Evolutionary conservation across 2,329 filamentous ascomycete species (phyloP).

Genomic region (Hortaea werneckii): DNA sequence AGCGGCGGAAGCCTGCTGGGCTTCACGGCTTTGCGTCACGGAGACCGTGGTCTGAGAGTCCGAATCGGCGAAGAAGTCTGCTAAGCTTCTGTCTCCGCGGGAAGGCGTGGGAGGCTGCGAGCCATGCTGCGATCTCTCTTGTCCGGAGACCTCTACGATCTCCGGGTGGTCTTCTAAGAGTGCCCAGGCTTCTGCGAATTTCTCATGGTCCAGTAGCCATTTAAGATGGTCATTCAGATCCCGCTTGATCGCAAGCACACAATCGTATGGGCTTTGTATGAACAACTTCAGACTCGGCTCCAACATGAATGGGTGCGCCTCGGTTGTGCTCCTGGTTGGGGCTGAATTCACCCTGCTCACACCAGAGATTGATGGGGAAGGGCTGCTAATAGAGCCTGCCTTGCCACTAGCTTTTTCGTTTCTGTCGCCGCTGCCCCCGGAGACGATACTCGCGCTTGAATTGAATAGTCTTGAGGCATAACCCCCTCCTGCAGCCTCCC

Average conservation of each 20-base stretch:
- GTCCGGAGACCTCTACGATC: constrained; percentile 30
- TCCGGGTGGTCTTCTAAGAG: constrained; percentile 83
- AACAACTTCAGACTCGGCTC: constrained; percentile 69
- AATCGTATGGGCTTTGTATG: constrained; percentile 93
- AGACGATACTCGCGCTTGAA: constrained; percentile 66
- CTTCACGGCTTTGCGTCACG: constrained; percentile 27
- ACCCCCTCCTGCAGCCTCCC: constrained; percentile 66
- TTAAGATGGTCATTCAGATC: constrained; percentile 77
- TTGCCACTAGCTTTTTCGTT: constrained; percentile 4
- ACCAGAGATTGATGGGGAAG: constrained; percentile 25
- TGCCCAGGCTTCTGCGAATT: constrained; percentile 80
- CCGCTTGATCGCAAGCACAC: constrained; percentile 79
- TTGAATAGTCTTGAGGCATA: constrained; percentile 81
- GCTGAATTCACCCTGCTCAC: constrained; percentile 11
- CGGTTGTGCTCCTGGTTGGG: constrained; percentile 17
- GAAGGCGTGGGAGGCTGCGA: constrained; percentile 35
- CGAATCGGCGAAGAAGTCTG: constrained; percentile 47
- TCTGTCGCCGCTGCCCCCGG: constrained; percentile 29
- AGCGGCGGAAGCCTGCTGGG: constrained; percentile 47
- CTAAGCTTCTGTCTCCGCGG: constrained; percentile 24
- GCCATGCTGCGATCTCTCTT: constrained; percentile 3
- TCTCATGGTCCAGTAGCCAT: constrained; percentile 74
- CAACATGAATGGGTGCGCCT: constrained; percentile 38
- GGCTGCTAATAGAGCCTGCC: constrained; percentile 12
- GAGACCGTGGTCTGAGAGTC: constrained; percentile 44